These are phyloP conservation scores for Hypoxylon sp. DNA, from an alignment of 2,329 filamentous ascomycete species.

Conservation along the genomic window DNA sequence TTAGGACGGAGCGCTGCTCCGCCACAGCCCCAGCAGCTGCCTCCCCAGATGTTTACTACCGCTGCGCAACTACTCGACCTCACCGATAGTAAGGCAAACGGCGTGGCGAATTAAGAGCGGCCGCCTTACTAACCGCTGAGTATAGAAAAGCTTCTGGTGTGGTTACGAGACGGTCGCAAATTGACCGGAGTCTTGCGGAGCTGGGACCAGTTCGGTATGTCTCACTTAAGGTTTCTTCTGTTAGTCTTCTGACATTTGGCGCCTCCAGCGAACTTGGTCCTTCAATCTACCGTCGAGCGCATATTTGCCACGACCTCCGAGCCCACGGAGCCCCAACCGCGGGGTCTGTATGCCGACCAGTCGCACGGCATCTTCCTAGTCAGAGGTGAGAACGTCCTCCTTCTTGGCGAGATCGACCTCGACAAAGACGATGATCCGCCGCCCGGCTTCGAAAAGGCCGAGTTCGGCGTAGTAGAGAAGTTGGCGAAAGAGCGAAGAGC, in stretches of 20 bases:
- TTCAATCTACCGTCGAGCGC: constrained; percentile 92
- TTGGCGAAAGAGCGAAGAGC: constrained; percentile 79
- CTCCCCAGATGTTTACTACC: constrained; percentile 98
- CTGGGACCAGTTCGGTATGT: constrained; percentile 97
- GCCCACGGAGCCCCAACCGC: constrained; percentile 52
- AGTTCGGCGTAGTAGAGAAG: constrained; percentile 77
- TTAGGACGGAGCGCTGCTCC: constrained; percentile 49
- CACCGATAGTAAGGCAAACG: constrained; percentile 84
- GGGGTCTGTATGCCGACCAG: constrained; percentile 83
- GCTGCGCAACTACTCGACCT: constrained; percentile 95
- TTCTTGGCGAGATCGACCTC: constrained; percentile 95
- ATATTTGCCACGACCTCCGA: constrained; percentile 70
- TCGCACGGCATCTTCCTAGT: constrained; percentile 90
- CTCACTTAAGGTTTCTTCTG: constrained; percentile 24
- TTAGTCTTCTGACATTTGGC: constrained; percentile 22
- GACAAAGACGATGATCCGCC: constrained; percentile 94
- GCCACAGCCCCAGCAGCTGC: constrained; percentile 73
- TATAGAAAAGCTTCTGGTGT: constrained; percentile 92
- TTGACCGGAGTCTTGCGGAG: constrained; percentile 91
- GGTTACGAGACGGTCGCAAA: constrained; percentile 93
- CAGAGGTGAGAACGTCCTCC: constrained; percentile 94
- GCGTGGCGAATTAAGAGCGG: constrained; percentile 10
- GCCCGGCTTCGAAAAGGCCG: constrained; percentile 73
- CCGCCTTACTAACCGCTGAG: constrained; percentile 45
- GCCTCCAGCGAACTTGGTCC: constrained; percentile 85